These are phyloP conservation scores for Gilbertella persicaria DNA, from an alignment of 371 early-diverging fungal species.

Conservation along the genomic window DNA sequence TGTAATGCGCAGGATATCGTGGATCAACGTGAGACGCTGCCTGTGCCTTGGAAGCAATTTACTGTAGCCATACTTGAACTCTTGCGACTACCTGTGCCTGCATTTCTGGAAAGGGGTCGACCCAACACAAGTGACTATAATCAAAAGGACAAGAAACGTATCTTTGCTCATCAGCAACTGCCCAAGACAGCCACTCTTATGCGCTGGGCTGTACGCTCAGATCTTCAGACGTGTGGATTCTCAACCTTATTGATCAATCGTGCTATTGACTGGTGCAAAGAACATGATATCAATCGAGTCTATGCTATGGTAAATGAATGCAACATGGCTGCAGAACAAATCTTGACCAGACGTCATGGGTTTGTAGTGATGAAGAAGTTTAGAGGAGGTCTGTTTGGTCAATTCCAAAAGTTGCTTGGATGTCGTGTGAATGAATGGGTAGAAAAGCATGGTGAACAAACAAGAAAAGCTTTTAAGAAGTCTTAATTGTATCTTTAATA, in stretches of 20 bases:
- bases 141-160: neutral
- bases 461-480: slow-evolving; percentile 18
- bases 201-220: slow-evolving; percentile 33
- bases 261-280: slow-evolving; percentile 40
- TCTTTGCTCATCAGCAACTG: slow-evolving; percentile 29
- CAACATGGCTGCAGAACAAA: slow-evolving; percentile 37
- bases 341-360: slow-evolving; percentile 39
- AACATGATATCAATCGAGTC: slow-evolving; percentile 37
- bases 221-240: slow-evolving; percentile 41
- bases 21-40: slow-evolving; percentile 20
- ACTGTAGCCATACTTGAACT: slow-evolving; percentile 13
- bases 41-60: slow-evolving; percentile 30
- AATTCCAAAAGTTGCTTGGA: slow-evolving; percentile 20
- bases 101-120: slow-evolving; percentile 4
- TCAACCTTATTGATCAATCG: slow-evolving; percentile 43
- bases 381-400: slow-evolving; percentile 33
- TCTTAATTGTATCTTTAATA: neutral
- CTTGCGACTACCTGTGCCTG: slow-evolving; percentile 15
- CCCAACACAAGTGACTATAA: slow-evolving; percentile 1
- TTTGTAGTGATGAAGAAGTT: slow-evolving; percentile 33
- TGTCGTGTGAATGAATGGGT: slow-evolving; percentile 28
- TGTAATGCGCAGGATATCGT: slow-evolving; percentile 25
- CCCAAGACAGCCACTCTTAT: slow-evolving; percentile 42
- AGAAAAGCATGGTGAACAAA: slow-evolving; percentile 20
- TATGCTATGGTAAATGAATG: slow-evolving; percentile 40